Base-by-base conservation (phyloP, 202 grass and related monocot genomes). In the Carex arenaria region DNA sequence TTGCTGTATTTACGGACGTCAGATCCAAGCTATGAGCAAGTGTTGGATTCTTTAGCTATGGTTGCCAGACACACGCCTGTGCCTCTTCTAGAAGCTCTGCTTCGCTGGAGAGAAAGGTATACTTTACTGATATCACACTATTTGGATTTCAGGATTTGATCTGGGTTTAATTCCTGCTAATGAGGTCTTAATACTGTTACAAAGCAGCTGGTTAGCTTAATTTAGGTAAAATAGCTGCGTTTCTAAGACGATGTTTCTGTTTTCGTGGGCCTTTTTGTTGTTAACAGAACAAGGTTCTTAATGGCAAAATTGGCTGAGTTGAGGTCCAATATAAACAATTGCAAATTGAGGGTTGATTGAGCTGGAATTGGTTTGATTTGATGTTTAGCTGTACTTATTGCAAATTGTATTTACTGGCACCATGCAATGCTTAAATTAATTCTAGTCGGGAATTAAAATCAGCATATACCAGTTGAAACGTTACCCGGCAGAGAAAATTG, bases 31-130 rank as follows among this genome's bases (percentile, higher is more conserved):
- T 98, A 98, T 57, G 93, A 98, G 72, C 96, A 98, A 93, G 93
- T 98, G 78, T 68, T 98, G 83, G 93, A 98, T 86, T 98, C 96
- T 78, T 86, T 98, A 59, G 96, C 96, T 70, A 98, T 98, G 96
- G 93, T 98, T 64, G 93, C 96, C 14, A 92, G 89, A 47, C 96
- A 98, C 77, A 98, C 96, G 45, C 96, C 96, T 79, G 87, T 95
- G 77, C 96, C 96, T 82, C 96, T 98, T 88, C 62, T 98, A 62
- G 96, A 98, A 86, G 96, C 96, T 79, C 91, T 98, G 90, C 96
- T 98, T 89, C 89, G 93, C 28, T 98, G 96, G 96, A 95, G 96
- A 89, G 96, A 98, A 64, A 92, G 90, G 96, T 98, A 88, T 52
- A 31, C 67, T 82, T 62, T 57, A 65, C 42, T 67, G 19, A 26